These are phyloP conservation scores for Juglanconis sp. DNA, from an alignment of 2,329 filamentous ascomycete genomes.

Conservation along the genomic window DNA sequence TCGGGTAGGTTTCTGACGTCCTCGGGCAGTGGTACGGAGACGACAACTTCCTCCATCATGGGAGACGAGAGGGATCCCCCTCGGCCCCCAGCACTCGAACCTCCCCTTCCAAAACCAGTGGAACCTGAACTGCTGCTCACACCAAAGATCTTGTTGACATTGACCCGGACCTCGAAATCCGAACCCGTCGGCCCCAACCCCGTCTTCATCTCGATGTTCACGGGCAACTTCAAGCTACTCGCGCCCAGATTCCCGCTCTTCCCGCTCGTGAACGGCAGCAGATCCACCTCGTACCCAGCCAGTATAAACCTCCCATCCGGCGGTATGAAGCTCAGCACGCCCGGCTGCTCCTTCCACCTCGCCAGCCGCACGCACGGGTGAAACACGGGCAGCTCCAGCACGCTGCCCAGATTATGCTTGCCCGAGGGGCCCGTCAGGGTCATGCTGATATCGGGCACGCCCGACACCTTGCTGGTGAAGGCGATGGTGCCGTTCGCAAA, in stretches of 20 bases:
- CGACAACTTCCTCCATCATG: constrained; percentile 69
- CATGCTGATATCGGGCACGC: constrained; percentile 84
- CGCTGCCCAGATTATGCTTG: constrained; percentile 68
- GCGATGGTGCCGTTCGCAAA: constrained; percentile 89
- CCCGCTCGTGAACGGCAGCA: constrained; percentile 68
- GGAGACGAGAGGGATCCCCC: constrained; percentile 57
- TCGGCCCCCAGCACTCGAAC: constrained; percentile 38
- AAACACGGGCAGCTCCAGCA: constrained; percentile 88
- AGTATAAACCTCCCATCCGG: constrained; percentile 93
- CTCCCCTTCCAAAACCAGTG: constrained; percentile 40
- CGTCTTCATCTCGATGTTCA: constrained; percentile 77
- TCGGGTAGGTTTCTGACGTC: constrained; percentile 81
- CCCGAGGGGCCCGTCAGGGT: constrained; percentile 77
- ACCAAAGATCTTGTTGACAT: constrained; percentile 64
- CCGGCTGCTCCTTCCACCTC: constrained; percentile 84
- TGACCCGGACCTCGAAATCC: constrained; percentile 85
- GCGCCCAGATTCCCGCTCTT: constrained; percentile 52
- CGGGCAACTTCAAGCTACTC: constrained; percentile 74
- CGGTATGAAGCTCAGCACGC: constrained; percentile 92
- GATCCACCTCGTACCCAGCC: constrained; percentile 89
- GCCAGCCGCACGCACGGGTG: constrained; percentile 90
- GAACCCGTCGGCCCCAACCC: constrained; percentile 70
- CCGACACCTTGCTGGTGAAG: constrained; percentile 92
- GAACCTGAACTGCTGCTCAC: constrained; percentile 27
- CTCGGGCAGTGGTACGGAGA: constrained; percentile 75